Evolutionary conservation across 192 early-diverging fungal species (phyloP), one percentile per base, ranked within the genome.

Genomic region (Backusella macrospora): DNA sequence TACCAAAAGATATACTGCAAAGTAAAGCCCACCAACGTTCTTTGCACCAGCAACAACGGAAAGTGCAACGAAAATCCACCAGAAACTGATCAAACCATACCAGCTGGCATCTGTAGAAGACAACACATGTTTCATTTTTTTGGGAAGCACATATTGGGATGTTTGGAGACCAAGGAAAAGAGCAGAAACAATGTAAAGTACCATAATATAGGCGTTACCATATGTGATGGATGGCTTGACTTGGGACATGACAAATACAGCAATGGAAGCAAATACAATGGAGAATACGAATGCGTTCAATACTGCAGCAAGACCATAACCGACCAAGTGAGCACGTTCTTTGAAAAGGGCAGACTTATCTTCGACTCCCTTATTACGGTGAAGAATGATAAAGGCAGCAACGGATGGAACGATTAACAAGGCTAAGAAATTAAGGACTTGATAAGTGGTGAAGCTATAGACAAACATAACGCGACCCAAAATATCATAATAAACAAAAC

Each of bases 401-500:
- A 76, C 4, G 9, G 71, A 71, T 6, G 73, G 73, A 10, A 68
- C 46, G 29, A 16, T 16, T 5, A 75, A 40, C 38, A 75, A n/a
- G 15, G 21, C 67, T 9, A 76, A 37, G 8, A 66, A 13, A 29
- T 81, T 73, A 12, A 70, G 5, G 16, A 74, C 38, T 26, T 71
- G 65, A 42, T 62, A 77, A 4, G 73, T 59, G 0, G 43, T 43
- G 13, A 81, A 74, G 12, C 55, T 62, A 13, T 74, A 67, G 12
- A 29, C 77, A 67, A 86, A 9, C 75, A 80, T 72, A 59, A 80
- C 73, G 2, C 76, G 70, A 4, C 85, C 85, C 1, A 83, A 75
- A 44, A 86, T 64, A 52, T 86, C 85, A 66, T 79, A 86, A 52
- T 81, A 84, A 8, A 86, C 71, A 55, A 77, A 73, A 14, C 75